A percentile compares a stretch with the other conserved stretches of the same genome.
phyloP scores from a whole-genome alignment of 2,329 filamentous ascomycete species.

The Graphilbum sp. region DNA sequence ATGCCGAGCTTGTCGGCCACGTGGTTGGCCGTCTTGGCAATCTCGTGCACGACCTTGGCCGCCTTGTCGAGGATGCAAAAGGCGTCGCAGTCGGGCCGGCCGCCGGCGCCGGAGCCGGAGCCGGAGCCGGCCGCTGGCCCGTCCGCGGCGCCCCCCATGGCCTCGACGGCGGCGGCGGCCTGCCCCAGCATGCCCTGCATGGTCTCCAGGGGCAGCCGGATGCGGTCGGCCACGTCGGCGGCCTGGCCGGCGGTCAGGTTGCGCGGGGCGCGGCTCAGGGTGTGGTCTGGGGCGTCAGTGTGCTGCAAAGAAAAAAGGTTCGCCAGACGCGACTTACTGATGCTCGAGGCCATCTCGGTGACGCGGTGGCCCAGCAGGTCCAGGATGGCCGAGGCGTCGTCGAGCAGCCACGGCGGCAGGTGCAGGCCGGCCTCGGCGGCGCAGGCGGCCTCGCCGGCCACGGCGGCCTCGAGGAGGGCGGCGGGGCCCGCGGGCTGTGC shows the following conservation, averaged over 20 bases:
- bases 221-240: background rate
- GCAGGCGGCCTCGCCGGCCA: background rate
- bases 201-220: background rate
- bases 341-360: background rate
- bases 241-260: background rate
- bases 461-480: background rate
- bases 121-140: too few species aligned
- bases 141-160: background rate
- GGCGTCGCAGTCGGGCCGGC: slow-evolving; percentile 1
- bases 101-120: background rate
- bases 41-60: slow-evolving; percentile 1
- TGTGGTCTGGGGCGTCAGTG: background rate
- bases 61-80: slow-evolving; percentile 3
- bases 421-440: background rate
- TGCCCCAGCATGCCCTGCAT: background rate
- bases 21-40: background rate
- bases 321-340: background rate
- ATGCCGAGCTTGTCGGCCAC: slow-evolving; percentile 1
- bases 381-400: background rate
- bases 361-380: background rate
- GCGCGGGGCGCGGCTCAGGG: background rate
- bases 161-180: background rate
- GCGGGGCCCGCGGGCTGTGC: background rate
- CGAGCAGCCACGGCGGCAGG: background rate
- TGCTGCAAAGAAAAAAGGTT: background rate